Conservation (phyloP, 345 rosid genomes). For the Odontarrhena argentea region DNA sequence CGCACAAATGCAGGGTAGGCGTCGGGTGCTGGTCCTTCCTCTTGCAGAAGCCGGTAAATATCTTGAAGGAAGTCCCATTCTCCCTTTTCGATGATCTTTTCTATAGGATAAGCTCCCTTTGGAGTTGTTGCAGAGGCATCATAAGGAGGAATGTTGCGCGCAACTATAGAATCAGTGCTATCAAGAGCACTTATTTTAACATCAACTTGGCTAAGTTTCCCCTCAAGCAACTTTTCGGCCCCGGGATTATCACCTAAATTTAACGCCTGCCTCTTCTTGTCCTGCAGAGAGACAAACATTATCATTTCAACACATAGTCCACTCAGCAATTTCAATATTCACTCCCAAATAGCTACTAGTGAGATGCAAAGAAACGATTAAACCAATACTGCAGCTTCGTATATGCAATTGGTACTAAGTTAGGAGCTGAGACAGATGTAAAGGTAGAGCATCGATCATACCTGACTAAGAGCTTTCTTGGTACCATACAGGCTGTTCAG, state of each 20-base stretch:
- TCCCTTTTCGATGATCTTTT: constrained; percentile 63
- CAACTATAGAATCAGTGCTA: constrained; percentile 41
- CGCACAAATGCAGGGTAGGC: constrained; percentile 67
- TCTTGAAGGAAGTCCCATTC: constrained; percentile 74
- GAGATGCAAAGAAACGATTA: constrained; percentile 7
- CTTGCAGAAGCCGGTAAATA: constrained; percentile 47
- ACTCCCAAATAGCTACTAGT: background rate
- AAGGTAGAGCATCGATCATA: constrained; percentile 29
- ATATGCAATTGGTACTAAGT: background rate
- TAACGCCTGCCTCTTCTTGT: constrained; percentile 49
- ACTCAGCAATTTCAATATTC: background rate
- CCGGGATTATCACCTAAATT: constrained; percentile 56
- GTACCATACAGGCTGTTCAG: constrained; percentile 48
- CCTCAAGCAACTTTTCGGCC: constrained; percentile 48
- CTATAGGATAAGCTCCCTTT: constrained; percentile 71
- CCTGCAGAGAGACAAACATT: constrained; percentile 45
- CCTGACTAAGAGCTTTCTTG: constrained; percentile 51
- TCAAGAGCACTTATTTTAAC: constrained; percentile 65
- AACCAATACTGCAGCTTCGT: background rate
- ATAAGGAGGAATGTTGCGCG: constrained; percentile 77
- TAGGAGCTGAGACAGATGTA: background rate
- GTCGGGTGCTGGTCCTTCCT: constrained; percentile 39
- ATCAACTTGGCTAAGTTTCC: constrained; percentile 47
- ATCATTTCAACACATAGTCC: constrained; percentile 2
- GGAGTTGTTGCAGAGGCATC: constrained; percentile 59